Conservation (phyloP, 108 stramenopile genomes). For the Pseudonitzschia multistriata region DNA sequence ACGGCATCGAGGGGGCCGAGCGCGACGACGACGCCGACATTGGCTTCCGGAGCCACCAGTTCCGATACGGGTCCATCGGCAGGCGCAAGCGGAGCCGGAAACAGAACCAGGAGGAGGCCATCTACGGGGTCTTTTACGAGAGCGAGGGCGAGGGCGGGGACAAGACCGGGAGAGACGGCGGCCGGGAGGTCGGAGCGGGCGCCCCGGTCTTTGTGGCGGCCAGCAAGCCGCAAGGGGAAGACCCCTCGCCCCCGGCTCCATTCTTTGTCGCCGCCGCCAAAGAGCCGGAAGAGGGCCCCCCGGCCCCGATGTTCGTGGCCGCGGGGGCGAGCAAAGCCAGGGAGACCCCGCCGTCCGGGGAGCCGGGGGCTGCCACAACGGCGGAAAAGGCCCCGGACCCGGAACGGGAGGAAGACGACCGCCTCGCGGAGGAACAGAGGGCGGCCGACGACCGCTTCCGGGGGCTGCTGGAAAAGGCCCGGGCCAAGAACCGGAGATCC, state of each 20-base stretch:
- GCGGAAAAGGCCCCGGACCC: not conserved
- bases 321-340: not conserved
- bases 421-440: conserved; percentile 26
- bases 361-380: not conserved
- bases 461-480: conserved; percentile 22
- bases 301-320: not conserved
- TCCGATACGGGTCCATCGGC: conserved; percentile 9
- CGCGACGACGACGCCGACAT: conserved; percentile 43
- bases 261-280: conserved; percentile 24
- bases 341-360: not conserved
- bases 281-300: not conserved
- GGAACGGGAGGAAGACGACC: not conserved
- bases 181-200: not conserved
- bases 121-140: conserved; percentile 40
- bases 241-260: not conserved
- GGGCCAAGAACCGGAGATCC: conserved; percentile 17
- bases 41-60: conserved; percentile 36
- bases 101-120: conserved; percentile 32
- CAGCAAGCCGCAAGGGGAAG: not conserved
- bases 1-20: conserved; percentile 18
- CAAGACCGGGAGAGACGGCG: not conserved
- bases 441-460: conserved; percentile 36
- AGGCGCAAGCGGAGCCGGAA: not conserved
- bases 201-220: conserved; percentile 32
- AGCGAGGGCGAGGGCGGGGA: conserved; percentile 8